phyloP scores from a whole-genome alignment of 306 rosid genomes.

The Trifolium fragiferum region DNA sequence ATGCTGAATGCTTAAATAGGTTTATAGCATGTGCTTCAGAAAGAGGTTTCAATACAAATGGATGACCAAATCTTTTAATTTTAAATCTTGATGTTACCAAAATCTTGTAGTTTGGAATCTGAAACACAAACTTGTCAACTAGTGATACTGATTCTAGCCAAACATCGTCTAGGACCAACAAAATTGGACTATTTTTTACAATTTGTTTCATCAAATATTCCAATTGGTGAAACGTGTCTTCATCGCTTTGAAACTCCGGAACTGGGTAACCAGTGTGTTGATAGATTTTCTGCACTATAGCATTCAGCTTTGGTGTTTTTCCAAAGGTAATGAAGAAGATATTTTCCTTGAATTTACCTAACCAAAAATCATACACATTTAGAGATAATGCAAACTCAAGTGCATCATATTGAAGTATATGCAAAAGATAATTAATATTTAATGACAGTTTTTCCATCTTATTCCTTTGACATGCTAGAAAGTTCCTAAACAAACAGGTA shows the following conservation, averaged over 20 bases:
- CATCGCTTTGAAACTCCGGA: constrained; percentile 48
- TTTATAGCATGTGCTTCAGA: constrained; percentile 47
- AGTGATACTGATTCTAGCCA: constrained; percentile 52
- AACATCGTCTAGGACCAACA: constrained; percentile 72
- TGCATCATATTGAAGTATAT: neutral
- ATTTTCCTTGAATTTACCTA: constrained; percentile 55
- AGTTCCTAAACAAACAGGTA: neutral
- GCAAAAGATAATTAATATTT: too few species aligned
- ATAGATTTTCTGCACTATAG: constrained; percentile 50
- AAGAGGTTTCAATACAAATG: constrained; percentile 45
- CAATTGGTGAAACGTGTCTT: constrained; percentile 37
- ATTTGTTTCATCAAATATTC: constrained; percentile 42
- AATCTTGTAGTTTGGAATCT: constrained; percentile 52
- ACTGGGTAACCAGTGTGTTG: constrained; percentile 33
- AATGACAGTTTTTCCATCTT: too few species aligned
- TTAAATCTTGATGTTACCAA: constrained; percentile 65
- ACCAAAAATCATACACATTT: constrained; percentile 35
- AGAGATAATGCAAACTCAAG: constrained; percentile 14
- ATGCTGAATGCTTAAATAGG: constrained; percentile 55
- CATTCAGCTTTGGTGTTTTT: constrained; percentile 47
- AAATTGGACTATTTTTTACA: constrained; percentile 29
- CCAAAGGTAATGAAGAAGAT: constrained; percentile 55
- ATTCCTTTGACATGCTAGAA: too few species aligned
- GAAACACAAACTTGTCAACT: constrained; percentile 50
- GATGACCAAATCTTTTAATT: constrained; percentile 45